Conservation (phyloP, 176 grass and related monocot species). For the Coix lacrymajobi region DNA sequence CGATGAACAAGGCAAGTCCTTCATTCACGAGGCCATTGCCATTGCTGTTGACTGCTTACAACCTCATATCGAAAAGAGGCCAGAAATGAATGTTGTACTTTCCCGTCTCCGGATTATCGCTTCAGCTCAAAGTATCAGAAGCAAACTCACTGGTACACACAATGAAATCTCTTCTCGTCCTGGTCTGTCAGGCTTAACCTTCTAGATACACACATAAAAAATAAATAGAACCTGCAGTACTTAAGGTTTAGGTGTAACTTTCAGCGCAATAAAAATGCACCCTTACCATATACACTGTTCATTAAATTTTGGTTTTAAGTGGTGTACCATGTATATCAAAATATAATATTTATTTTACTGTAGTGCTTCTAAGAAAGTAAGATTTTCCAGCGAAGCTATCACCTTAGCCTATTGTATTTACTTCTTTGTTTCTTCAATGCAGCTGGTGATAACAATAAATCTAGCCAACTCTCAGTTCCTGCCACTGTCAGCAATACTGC, state of each 20-base stretch:
- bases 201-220: not conserved
- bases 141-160: not conserved
- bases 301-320: not conserved
- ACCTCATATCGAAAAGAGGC: not conserved
- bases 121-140: not conserved
- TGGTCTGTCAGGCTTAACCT: not conserved
- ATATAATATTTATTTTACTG: not conserved
- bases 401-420: not conserved
- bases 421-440: not conserved
- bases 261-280: not conserved
- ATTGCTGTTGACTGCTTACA: not conserved
- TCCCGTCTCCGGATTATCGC: not conserved
- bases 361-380: not conserved
- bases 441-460: not conserved
- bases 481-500: not conserved
- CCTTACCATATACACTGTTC: not conserved
- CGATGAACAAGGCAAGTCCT: not conserved
- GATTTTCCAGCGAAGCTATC: not conserved
- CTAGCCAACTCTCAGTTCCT: not conserved
- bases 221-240: not conserved
- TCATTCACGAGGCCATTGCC: not conserved
- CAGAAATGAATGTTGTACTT: not conserved
- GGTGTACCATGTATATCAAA: not conserved
- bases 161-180: too few relatives aligned
- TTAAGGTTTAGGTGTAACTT: not conserved